Conservation (phyloP, 2,329 filamentous ascomycete genomes). For the Neofusicoccum sp. region DNA sequence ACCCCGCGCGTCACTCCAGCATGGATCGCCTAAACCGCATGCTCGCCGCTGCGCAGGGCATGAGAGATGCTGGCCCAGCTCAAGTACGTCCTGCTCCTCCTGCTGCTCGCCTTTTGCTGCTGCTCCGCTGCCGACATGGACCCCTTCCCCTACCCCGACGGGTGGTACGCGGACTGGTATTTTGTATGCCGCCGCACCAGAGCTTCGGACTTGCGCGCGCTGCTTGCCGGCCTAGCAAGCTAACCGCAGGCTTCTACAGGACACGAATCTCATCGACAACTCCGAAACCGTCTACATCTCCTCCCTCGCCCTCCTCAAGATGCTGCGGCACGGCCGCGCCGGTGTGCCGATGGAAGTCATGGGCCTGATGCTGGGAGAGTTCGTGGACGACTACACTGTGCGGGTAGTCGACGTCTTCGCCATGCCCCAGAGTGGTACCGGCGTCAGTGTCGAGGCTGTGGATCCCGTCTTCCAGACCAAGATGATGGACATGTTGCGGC, state of each 20-base stretch:
- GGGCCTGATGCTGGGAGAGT: constrained; percentile 98
- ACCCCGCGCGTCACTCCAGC: constrained; percentile 20
- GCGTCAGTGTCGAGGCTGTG: constrained; percentile 96
- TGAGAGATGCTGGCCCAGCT: constrained; percentile 65
- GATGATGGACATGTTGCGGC: constrained; percentile 99
- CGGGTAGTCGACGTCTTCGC: constrained; percentile 98
- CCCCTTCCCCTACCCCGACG: constrained; percentile 22
- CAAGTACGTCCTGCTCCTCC: constrained; percentile 53
- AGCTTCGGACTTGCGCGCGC: not conserved
- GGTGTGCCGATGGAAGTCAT: constrained; percentile 99
- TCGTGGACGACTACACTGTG: constrained; percentile 98
- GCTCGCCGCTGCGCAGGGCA: constrained; percentile 72
- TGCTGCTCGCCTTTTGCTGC: constrained; percentile 20
- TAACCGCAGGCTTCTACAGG: constrained; percentile 53
- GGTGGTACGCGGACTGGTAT: constrained; percentile 21
- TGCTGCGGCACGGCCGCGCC: constrained; percentile 95
- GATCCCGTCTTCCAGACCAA: constrained; percentile 99
- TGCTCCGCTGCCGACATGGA: constrained; percentile 15
- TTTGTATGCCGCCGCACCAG: constrained; percentile 17
- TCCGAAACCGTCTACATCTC: constrained; percentile 99
- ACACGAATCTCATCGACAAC: constrained; percentile 96
- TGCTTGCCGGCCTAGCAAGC: constrained; percentile 8
- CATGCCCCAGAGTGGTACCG: constrained; percentile 98
- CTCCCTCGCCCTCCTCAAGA: constrained; percentile 94
- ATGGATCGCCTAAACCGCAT: constrained; percentile 95